Evolutionary conservation across 108 stramenopile genomes (phyloP).

Genomic region (Cylindrotheca fusiformis): DNA sequence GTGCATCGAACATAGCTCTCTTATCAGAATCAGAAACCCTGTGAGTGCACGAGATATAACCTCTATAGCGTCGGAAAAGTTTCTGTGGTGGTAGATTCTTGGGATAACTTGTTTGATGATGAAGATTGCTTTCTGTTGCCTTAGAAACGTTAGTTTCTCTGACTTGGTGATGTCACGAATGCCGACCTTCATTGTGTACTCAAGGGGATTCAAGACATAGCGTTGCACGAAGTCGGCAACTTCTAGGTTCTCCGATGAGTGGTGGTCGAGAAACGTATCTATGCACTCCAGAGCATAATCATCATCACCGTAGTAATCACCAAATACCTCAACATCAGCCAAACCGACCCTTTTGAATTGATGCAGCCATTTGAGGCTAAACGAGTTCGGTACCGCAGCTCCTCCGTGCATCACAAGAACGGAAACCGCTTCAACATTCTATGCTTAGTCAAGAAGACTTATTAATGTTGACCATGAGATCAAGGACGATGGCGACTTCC

Average conservation of each 20-base stretch:
- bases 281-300: conserved; percentile 1
- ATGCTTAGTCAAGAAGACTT: no score
- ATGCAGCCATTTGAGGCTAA: conserved; percentile 11
- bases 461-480: no score
- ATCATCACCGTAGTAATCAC: conserved; percentile 12
- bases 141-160: conserved; percentile 6
- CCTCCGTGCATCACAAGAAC: no score
- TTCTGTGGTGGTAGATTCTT: conserved; percentile 9
- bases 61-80: not conserved
- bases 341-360: not conserved
- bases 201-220: conserved; percentile 7
- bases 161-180: conserved; percentile 7
- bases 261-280: conserved; percentile 4
- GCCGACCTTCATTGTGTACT: conserved; percentile 5
- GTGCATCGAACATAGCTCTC: conserved; percentile 8
- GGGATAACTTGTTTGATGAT: conserved; percentile 13
- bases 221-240: not conserved
- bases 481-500: no score
- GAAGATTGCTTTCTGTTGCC: conserved; percentile 12
- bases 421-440: no score
- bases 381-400: not conserved
- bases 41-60: conserved; percentile 3
- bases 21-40: conserved; percentile 7
- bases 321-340: conserved; percentile 16
- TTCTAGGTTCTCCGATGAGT: conserved; percentile 6